Conservation (phyloP, 805 yeast genomes). For the Torulaspora maleeae region DNA sequence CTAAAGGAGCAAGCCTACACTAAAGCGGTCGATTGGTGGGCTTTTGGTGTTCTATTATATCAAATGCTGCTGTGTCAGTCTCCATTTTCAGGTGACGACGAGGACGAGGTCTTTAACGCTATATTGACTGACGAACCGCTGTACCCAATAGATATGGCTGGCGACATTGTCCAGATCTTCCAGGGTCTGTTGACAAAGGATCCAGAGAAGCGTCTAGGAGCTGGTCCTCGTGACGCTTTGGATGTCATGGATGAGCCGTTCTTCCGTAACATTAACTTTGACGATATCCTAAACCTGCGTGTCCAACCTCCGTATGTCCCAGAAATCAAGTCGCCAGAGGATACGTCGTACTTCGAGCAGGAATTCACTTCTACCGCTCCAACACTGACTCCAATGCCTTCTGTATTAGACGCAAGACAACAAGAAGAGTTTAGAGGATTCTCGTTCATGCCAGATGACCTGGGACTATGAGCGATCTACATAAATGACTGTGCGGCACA, state of each 20-base stretch:
- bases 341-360: constrained; percentile 87
- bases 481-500: too few relatives aligned
- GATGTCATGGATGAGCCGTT: constrained; percentile 96
- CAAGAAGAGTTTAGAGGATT: constrained; percentile 98
- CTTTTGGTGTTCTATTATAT: constrained; percentile 91
- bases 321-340: constrained; percentile 79
- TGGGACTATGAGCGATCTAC: constrained; percentile 28
- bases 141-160: constrained; percentile 95
- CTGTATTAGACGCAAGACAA: constrained; percentile 75
- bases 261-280: constrained; percentile 84
- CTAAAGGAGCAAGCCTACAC: constrained; percentile 88
- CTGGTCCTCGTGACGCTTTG: constrained; percentile 80
- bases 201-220: constrained; percentile 77
- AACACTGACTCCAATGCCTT: constrained; percentile 88
- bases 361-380: constrained; percentile 95
- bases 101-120: constrained; percentile 95
- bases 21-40: constrained; percentile 99
- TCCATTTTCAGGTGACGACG: constrained; percentile 96
- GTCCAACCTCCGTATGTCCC: constrained; percentile 90
- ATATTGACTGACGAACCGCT: constrained; percentile 93
- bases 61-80: constrained; percentile 96
- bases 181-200: constrained; percentile 89
- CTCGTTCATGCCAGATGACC: constrained; percentile 72
- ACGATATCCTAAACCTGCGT: constrained; percentile 66
- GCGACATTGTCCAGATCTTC: constrained; percentile 89